Base-by-base conservation (phyloP, 768 basidiomycete species). In the Mycena leptocephala region DNA sequence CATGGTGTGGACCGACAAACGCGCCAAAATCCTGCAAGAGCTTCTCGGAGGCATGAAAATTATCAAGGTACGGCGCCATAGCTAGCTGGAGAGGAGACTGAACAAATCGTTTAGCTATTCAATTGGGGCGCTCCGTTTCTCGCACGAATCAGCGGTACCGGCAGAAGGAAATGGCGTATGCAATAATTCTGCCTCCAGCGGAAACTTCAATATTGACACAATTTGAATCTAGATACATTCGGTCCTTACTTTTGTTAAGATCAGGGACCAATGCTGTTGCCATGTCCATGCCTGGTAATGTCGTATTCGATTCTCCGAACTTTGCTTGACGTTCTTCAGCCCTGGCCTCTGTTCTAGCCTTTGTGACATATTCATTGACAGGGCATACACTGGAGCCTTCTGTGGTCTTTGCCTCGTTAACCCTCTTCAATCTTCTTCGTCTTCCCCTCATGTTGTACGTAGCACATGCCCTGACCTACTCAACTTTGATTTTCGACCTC, bases 1-100 rank as follows among this genome's bases (percentile, higher is more conserved):
- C 65, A 97, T 97, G 95, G 83, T 84, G 0, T 98, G 95, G 95
- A 98, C 95, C 7, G 97, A 99, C 81, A 95, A 95, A 81, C 92
- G 97, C 13, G 95, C 95, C 18, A 97, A 96, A 81, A 85, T 97
- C 5, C 89, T 98, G 14, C 97, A 97, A 82, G 97, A 99, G 82
- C 88, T 99, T 1, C 85, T 98, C 0, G 93, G 93, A 18, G 95
- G 95, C 1, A 97, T 98, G 92, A 94, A 95, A 77, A 91, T 98
- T 75, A 95, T 98, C 89, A 98, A 98, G n/a, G n/a, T n/a, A n/a
- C n/a, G n/a, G n/a, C n/a, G n/a, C n/a, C n/a, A n/a, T n/a, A n/a
- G n/a, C n/a, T n/a, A n/a, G n/a, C n/a, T n/a, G n/a, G n/a, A n/a
- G n/a, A n/a, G n/a, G n/a, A n/a, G n/a, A n/a, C n/a, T n/a, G n/a